These are phyloP conservation scores for Talaromyces trachyspermus DNA, from an alignment of 495 filamentous ascomycete genomes.

Conservation along the genomic window DNA sequence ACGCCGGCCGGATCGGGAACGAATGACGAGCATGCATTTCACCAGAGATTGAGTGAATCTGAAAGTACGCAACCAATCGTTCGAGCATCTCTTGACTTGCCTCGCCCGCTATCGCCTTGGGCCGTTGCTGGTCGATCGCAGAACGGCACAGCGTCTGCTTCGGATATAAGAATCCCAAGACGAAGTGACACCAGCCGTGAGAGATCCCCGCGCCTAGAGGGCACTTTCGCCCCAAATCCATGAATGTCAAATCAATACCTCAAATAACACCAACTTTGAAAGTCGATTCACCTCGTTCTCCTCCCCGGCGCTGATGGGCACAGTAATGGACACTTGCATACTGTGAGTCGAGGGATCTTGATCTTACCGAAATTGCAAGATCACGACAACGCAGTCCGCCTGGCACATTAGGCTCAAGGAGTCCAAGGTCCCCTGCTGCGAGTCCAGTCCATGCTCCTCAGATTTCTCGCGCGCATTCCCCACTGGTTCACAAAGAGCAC, in stretches of 20 bases:
- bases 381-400: conserved; percentile 6
- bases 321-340: conserved; percentile 5
- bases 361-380: background rate
- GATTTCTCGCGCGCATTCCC: conserved; percentile 13
- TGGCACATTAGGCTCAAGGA: background rate
- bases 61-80: conserved; percentile 39
- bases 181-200: conserved; percentile 17
- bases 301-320: conserved; percentile 38
- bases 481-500: conserved; percentile 31
- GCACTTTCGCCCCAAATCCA: conserved; percentile 39
- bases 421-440: background rate
- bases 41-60: conserved; percentile 29
- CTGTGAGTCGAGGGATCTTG: conserved; percentile 4
- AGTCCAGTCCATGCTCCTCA: conserved; percentile 3
- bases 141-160: conserved; percentile 7
- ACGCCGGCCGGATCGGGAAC: conserved; percentile 22
- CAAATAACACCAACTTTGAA: conserved; percentile 61
- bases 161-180: conserved; percentile 22
- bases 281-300: conserved; percentile 69
- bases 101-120: conserved; percentile 38
- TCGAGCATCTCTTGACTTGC: conserved; percentile 47
- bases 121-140: conserved; percentile 24
- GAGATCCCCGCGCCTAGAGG: conserved; percentile 15
- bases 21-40: conserved; percentile 24
- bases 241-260: conserved; percentile 49